Conservation (phyloP, 2,329 filamentous ascomycete species). For the Fusarium globosum region DNA sequence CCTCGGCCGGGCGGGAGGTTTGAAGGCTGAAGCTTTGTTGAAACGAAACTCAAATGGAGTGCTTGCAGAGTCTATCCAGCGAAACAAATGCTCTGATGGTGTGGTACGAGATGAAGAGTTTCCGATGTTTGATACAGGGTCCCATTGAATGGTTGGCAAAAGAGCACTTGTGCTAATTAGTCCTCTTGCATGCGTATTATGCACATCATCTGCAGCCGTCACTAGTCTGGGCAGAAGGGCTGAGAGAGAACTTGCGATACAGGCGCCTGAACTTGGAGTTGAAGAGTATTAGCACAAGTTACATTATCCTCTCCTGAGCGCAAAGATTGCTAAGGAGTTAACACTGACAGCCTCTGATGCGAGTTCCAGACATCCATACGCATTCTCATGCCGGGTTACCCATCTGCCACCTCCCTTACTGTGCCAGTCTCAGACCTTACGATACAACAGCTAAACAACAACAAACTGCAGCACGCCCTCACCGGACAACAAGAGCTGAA, state of each 20-base stretch:
- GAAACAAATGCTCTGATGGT: background rate
- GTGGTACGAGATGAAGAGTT: background rate
- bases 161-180: background rate
- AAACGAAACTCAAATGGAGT: background rate
- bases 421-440: background rate
- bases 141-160: background rate
- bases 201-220: slow-evolving; percentile 26
- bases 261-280: background rate
- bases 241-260: background rate
- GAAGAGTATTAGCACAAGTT: background rate
- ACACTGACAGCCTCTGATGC: background rate
- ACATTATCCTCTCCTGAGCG: background rate
- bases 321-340: background rate
- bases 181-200: slow-evolving; percentile 14
- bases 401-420: slow-evolving; percentile 13
- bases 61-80: background rate
- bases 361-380: background rate
- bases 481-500: background rate
- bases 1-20: slow-evolving; percentile 11
- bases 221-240: slow-evolving; percentile 1
- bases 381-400: background rate
- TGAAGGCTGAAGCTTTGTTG: background rate
- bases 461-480: slow-evolving; percentile 1
- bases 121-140: background rate
- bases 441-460: background rate